Conservation (phyloP, 805 yeast species). For the Candida koratica region DNA sequence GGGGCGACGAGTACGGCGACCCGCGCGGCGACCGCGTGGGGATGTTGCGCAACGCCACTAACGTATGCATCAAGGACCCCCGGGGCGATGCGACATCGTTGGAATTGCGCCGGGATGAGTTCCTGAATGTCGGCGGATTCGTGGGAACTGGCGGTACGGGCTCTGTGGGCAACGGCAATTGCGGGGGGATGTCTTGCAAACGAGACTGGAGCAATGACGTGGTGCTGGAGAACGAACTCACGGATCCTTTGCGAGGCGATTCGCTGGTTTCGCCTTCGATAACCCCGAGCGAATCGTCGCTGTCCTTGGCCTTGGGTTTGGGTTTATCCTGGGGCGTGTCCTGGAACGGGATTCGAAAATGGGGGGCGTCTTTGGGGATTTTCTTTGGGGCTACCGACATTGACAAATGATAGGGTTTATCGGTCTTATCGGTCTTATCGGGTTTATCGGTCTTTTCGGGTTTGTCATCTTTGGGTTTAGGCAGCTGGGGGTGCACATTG, state of each 20-base stretch:
- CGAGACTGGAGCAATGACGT: conserved; percentile 27
- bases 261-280: not conserved
- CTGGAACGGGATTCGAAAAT: conserved; percentile 69
- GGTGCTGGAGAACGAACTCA: conserved; percentile 20
- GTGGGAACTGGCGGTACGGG: conserved; percentile 44
- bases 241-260: conserved; percentile 12
- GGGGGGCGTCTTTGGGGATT: conserved; percentile 36
- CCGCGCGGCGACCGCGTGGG: conserved; percentile 35
- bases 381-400: conserved; percentile 21
- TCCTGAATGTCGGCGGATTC: conserved; percentile 30
- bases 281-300: conserved; percentile 6
- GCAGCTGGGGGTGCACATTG: not conserved
- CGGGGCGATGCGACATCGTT: conserved; percentile 37
- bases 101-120: conserved; percentile 35
- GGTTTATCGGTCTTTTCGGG: not conserved
- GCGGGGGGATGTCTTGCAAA: conserved; percentile 51
- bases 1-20: conserved; percentile 44
- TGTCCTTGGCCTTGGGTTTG: not conserved
- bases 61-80: conserved; percentile 38
- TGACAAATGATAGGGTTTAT: conserved; percentile 17
- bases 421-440: conserved; percentile 1
- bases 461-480: conserved; percentile 1
- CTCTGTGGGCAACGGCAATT: conserved; percentile 52
- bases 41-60: conserved; percentile 37
- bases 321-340: conserved; percentile 25